These are phyloP conservation scores for Lepraria neglecta DNA, from an alignment of 495 filamentous ascomycete genomes.

Conservation along the genomic window DNA sequence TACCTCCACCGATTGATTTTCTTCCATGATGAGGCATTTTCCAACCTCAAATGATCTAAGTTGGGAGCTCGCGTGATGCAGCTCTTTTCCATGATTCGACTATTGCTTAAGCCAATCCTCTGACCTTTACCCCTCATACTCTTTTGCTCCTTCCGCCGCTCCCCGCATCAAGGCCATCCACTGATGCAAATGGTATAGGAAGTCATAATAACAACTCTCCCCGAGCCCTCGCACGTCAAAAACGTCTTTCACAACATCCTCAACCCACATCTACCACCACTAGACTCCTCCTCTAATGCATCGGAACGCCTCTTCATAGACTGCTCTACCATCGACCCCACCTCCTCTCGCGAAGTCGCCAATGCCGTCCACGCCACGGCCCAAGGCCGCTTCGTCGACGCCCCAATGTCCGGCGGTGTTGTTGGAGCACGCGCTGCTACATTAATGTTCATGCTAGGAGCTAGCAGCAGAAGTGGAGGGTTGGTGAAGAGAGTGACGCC, in stretches of 20 bases:
- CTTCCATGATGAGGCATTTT: conserved; percentile 46
- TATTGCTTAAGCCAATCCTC: conserved; percentile 58
- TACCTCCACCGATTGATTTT: conserved; percentile 17
- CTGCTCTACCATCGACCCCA: conserved; percentile 79
- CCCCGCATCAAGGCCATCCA: background rate
- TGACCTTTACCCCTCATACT: conserved; percentile 34
- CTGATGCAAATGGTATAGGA: conserved; percentile 44
- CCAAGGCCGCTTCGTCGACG: conserved; percentile 55
- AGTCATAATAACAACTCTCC: conserved; percentile 71
- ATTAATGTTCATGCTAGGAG: conserved; percentile 72
- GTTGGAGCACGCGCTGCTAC: conserved; percentile 65
- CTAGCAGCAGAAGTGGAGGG: conserved; percentile 34
- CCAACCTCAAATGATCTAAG: conserved; percentile 54
- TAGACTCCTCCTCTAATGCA: conserved; percentile 9
- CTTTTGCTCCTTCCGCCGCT: background rate
- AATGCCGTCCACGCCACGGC: conserved; percentile 43
- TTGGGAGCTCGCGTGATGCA: conserved; percentile 39
- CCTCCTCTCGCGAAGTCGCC: conserved; percentile 58
- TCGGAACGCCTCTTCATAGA: conserved; percentile 58
- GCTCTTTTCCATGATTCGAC: conserved; percentile 49
- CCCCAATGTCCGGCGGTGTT: conserved; percentile 69
- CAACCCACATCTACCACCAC: conserved; percentile 22
- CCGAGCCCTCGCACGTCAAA: conserved; percentile 73
- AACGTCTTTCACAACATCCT: conserved; percentile 63
- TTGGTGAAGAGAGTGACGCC: conserved; percentile 51